phyloP scores from a whole-genome alignment of 768 basidiomycete genomes.

The Psilocybe sp. region DNA sequence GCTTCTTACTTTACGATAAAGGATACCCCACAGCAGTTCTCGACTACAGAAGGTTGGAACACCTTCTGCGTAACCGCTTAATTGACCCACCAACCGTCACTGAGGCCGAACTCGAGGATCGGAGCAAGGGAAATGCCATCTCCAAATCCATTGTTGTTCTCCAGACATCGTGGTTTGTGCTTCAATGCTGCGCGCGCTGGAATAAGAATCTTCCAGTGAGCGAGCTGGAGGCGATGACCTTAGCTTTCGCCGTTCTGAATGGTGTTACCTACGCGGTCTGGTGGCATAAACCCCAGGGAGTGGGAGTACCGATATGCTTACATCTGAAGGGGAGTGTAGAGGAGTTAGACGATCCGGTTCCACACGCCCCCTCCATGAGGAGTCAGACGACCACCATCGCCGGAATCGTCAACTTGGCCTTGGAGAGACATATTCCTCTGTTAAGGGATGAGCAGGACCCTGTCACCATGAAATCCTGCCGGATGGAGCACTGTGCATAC shows the following conservation, averaged over 20 bases:
- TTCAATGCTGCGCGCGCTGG: conserved; percentile 9
- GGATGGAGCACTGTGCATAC: too few relatives aligned
- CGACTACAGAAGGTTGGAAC: not conserved
- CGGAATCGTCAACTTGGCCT: too few relatives aligned
- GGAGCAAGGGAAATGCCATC: conserved; percentile 11
- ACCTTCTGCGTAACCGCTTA: not conserved
- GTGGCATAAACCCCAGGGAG: conserved; percentile 12
- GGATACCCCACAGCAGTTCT: not conserved
- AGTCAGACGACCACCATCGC: too few relatives aligned
- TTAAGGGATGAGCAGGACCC: too few relatives aligned
- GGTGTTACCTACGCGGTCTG: conserved; percentile 10
- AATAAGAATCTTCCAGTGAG: conserved; percentile 10
- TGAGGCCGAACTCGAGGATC: conserved; percentile 10
- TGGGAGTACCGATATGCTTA: too few relatives aligned
- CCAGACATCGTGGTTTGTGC: conserved; percentile 16
- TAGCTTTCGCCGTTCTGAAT: conserved; percentile 10
- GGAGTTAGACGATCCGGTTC: too few relatives aligned
- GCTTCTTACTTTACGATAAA: conserved; percentile 11
- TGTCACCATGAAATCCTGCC: too few relatives aligned
- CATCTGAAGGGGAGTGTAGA: too few relatives aligned
- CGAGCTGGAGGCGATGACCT: conserved; percentile 13
- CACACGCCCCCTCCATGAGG: too few relatives aligned
- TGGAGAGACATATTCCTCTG: too few relatives aligned
- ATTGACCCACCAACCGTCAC: not conserved
- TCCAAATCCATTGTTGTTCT: conserved; percentile 9